Evolutionary conservation across 2,329 filamentous ascomycete species (phyloP), one percentile per base, ranked within the genome.

Genomic region (Colletotrichum shisoi): DNA sequence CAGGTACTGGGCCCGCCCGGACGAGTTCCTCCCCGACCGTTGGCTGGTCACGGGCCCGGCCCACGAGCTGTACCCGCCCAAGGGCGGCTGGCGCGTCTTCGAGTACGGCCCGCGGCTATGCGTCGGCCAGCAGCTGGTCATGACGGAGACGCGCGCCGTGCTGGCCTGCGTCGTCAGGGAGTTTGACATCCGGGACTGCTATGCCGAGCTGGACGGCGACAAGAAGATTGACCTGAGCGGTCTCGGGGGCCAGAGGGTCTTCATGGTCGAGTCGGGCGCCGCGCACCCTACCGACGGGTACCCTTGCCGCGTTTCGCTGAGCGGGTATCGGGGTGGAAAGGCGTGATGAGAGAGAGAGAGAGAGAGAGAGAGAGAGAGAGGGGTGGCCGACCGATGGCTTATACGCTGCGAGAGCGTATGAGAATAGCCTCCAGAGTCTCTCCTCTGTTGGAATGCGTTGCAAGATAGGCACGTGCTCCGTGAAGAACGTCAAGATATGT

Each of bases 61-160:
- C 15, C 19, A 68, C 24, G 53, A 61, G 42, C 57, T 72, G 56
- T 62, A 69, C 49, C 69, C 71, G 11, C 66, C 70, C 9, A 67
- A 63, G 39, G 78, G 80, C 66, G 84, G 84, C 1, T 87, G 80
- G 79, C 76, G 82, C 12, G 79, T 84, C 1, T 88, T 88, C 71
- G 60, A 66, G 70, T 78, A 81, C 62, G 86, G 86, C 0, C 78
- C 81, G 2, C 74, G 86, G 13, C 83, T 82, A 58, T 89, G 86
- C 71, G 82, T 64, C 3, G 68, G 65, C 5, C 70, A 70, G 59
- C 69, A 70, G 69, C 74, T 86, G 24, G 85, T 83, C 0, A 80
- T 84, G 76, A 70, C 74, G 24, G 83, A 86, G 72, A 74, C 80
- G 24, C 80, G 79, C 63, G 75, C 82, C 51, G 78, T 83, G 6